These are phyloP conservation scores for Salix caprea DNA, from an alignment of 345 rosid species.

Conservation along the genomic window DNA sequence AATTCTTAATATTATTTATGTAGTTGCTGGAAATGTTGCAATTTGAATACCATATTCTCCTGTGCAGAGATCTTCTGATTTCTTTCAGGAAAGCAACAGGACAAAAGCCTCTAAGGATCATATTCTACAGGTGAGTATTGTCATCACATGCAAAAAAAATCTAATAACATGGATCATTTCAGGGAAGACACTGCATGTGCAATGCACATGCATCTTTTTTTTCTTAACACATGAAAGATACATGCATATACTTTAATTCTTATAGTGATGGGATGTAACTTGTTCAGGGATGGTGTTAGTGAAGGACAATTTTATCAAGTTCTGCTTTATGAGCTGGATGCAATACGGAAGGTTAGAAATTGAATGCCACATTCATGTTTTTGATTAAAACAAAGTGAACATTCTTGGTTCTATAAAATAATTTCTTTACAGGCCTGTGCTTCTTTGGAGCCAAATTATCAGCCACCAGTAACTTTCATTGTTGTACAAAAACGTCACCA, in stretches of 20 bases:
- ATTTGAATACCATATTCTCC: background rate
- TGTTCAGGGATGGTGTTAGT: conserved; percentile 91
- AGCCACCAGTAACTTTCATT: conserved; percentile 96
- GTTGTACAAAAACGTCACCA: conserved; percentile 97
- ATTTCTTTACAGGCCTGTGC: conserved; percentile 67
- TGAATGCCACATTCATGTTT: background rate
- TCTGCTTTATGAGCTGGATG: conserved; percentile 76
- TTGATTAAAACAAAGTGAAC: background rate
- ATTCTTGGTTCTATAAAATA: conserved; percentile 6
- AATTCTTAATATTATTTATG: background rate
- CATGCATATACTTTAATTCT: background rate
- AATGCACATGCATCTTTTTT: background rate
- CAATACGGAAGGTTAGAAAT: conserved; percentile 63
- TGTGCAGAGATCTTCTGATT: conserved; percentile 79
- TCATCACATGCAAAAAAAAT: background rate
- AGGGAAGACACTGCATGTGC: background rate
- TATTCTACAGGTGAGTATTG: conserved; percentile 77
- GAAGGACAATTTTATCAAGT: conserved; percentile 97
- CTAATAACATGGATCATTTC: background rate
- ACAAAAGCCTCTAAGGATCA: conserved; percentile 91
- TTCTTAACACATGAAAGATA: background rate
- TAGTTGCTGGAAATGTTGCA: too few species aligned
- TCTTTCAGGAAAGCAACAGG: conserved; percentile 98
- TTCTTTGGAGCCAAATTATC: conserved; percentile 94
- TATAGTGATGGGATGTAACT: background rate